These are phyloP conservation scores for Acacia melanoxylon DNA, from an alignment of 306 rosid genomes.

Conservation along the genomic window DNA sequence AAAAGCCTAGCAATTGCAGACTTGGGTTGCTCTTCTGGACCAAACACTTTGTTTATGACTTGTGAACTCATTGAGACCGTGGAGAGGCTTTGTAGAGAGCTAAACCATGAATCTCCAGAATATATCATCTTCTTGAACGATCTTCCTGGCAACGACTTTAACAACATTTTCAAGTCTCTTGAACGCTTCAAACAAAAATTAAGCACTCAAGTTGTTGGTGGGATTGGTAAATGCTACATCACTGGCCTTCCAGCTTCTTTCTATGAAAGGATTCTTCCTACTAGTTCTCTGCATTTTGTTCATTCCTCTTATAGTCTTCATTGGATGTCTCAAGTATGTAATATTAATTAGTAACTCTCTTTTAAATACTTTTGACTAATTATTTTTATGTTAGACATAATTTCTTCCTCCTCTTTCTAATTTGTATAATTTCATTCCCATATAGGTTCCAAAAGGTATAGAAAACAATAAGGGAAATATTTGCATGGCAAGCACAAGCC, in stretches of 20 bases:
- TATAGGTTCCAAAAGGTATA: background rate
- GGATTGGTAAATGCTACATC: background rate
- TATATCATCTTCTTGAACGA: background rate
- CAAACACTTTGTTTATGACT: background rate
- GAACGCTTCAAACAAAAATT: background rate
- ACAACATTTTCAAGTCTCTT: background rate
- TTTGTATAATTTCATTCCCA: too few relatives aligned
- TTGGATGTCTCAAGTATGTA: too few relatives aligned
- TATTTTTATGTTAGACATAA: too few relatives aligned
- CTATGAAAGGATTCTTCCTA: background rate
- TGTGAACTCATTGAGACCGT: background rate
- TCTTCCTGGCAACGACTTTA: background rate
- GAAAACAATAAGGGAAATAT: background rate
- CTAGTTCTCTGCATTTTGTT: background rate
- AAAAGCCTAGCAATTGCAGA: background rate
- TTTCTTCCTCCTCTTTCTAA: background rate
- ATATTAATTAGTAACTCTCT: too few relatives aligned
- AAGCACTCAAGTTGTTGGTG: background rate
- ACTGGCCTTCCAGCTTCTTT: background rate
- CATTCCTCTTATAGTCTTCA: background rate
- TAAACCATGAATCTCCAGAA: background rate
- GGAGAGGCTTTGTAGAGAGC: background rate
- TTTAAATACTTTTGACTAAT: too few relatives aligned
- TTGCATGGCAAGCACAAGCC: background rate
- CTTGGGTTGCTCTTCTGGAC: background rate